phyloP scores from a whole-genome alignment of 495 filamentous ascomycete species.

The Aspergillus nidulans region DNA sequence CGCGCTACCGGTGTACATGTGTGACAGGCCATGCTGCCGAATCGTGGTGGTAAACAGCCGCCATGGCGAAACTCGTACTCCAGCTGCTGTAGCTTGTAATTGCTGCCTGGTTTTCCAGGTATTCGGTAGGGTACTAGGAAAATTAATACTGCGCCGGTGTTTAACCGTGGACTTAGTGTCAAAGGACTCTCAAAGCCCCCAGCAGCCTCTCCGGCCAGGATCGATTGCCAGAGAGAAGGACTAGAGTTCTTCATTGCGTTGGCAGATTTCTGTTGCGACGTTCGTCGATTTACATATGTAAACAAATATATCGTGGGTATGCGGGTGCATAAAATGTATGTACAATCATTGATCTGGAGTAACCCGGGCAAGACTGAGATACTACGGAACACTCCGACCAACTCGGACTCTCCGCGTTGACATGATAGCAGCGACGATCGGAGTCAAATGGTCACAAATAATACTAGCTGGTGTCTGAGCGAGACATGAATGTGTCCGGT shows the following conservation, averaged over 20 bases:
- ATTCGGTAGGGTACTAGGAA: constrained; percentile 19
- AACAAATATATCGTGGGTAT: no score
- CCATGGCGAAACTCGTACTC: not conserved
- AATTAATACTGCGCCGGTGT: not conserved
- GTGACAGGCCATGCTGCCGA: constrained; percentile 13
- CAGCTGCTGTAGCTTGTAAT: not conserved
- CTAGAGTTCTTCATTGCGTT: not conserved
- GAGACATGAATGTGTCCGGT: not conserved
- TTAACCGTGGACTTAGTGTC: constrained; percentile 6
- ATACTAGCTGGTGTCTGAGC: not conserved
- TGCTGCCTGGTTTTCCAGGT: constrained; percentile 22
- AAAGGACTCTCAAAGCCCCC: constrained; percentile 18
- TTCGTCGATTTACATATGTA: no score
- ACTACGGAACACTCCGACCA: not conserved
- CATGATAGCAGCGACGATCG: not conserved
- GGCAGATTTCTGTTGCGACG: not conserved
- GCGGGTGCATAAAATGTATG: not conserved
- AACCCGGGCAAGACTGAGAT: not conserved
- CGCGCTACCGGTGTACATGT: constrained; percentile 19
- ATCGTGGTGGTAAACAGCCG: constrained; percentile 11
- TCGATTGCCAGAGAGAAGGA: constrained; percentile 18
- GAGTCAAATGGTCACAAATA: not conserved
- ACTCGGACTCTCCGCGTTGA: not conserved
- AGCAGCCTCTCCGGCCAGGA: constrained; percentile 19
- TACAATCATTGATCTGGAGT: not conserved